Evolutionary conservation across 805 yeast species (phyloP).

Genomic region (Hanseniaspora jakobsenii): DNA sequence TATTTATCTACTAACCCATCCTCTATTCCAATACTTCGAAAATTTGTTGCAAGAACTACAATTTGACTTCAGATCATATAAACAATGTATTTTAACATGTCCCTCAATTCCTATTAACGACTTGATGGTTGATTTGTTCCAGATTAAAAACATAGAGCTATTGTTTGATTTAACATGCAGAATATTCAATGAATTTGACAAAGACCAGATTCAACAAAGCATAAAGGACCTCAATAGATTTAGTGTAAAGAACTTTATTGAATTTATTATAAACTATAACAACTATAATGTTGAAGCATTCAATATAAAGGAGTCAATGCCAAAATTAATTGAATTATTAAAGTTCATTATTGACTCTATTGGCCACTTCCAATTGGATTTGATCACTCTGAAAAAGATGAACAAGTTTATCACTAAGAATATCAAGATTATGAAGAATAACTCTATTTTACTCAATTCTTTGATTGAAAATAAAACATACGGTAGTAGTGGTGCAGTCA

Average conservation of each 20-base stretch:
- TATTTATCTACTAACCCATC: slow-evolving; percentile 73
- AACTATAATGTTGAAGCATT: slow-evolving; percentile 19
- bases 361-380: slow-evolving; percentile 27
- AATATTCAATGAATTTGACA: slow-evolving; percentile 51
- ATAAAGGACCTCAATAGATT: slow-evolving; percentile 27
- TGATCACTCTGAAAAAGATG: slow-evolving; percentile 11
- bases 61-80: slow-evolving; percentile 49
- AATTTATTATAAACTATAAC: slow-evolving; percentile 21
- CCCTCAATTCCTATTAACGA: slow-evolving; percentile 55
- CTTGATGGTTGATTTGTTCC: slow-evolving; percentile 47
- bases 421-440: slow-evolving; percentile 14
- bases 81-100: slow-evolving; percentile 74
- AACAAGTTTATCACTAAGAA: slow-evolving; percentile 14
- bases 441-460: slow-evolving; percentile 11
- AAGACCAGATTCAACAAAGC: slow-evolving; percentile 43
- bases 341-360: slow-evolving; percentile 28
- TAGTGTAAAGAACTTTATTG: slow-evolving; percentile 27
- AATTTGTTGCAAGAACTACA: slow-evolving; percentile 45
- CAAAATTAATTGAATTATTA: slow-evolving; percentile 26
- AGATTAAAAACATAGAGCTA: slow-evolving; percentile 46
- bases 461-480: slow-evolving; percentile 15
- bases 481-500: slow-evolving; percentile 15
- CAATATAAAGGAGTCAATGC: slow-evolving; percentile 16
- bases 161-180: slow-evolving; percentile 58
- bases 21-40: slow-evolving; percentile 49